Percentiles rank a stretch among this genome's conserved stretches.
These are phyloP conservation scores for Penicillium frequentans DNA, from an alignment of 2,329 filamentous ascomycete species.

Conservation along the genomic window DNA sequence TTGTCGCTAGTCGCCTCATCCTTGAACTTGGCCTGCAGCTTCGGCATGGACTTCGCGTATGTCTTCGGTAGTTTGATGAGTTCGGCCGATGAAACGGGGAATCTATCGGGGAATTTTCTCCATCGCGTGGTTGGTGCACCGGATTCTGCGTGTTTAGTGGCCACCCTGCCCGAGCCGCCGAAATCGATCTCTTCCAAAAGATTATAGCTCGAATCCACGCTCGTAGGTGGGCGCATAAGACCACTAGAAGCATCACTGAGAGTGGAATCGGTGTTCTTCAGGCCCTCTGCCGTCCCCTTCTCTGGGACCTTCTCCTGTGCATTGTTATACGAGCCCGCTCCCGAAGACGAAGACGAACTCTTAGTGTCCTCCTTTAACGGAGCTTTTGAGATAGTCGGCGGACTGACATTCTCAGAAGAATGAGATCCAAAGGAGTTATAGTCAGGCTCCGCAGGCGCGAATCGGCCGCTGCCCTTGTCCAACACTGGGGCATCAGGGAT, in stretches of 20 bases:
- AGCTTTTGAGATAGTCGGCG: neutral
- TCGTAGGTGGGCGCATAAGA: neutral
- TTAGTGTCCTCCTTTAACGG: conserved; percentile 4
- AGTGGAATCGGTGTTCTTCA: neutral
- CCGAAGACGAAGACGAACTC: neutral
- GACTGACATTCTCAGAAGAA: conserved; percentile 1
- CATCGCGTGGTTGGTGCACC: conserved; percentile 60
- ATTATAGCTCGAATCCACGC: neutral
- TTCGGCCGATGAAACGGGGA: conserved; percentile 69
- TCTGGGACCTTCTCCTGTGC: neutral
- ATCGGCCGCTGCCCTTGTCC: conserved; percentile 11
- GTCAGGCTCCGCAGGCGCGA: conserved; percentile 12
- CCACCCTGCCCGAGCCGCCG: conserved; percentile 35
- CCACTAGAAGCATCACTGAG: neutral
- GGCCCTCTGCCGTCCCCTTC: neutral
- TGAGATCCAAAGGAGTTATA: conserved; percentile 14
- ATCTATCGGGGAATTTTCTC: conserved; percentile 72
- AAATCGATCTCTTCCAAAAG: conserved; percentile 25
- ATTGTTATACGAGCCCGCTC: neutral
- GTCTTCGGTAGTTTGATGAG: conserved; percentile 76
- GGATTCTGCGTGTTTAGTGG: conserved; percentile 28
- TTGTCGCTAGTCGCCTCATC: conserved; percentile 62
- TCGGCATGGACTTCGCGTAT: conserved; percentile 67
- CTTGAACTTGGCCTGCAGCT: conserved; percentile 71
- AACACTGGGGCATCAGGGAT: neutral